Conservation (phyloP, 164 flowering plant genomes). For the Tinospora cordifolia region DNA sequence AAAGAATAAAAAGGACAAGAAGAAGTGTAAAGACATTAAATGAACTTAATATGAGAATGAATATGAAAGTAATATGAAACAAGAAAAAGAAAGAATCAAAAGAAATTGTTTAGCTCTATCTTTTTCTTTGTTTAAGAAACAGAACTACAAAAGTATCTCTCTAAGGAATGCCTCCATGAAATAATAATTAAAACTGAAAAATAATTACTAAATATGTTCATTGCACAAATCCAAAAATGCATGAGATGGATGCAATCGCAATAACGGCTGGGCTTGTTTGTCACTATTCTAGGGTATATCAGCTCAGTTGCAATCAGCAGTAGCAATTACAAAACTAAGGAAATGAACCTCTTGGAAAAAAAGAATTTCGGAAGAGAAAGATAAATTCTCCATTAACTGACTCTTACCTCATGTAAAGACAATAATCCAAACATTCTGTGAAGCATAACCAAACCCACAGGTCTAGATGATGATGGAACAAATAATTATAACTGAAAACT, state of each 20-base stretch:
- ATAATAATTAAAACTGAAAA: not conserved
- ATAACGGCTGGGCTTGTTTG: not conserved
- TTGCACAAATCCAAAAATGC: not conserved
- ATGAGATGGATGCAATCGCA: not conserved
- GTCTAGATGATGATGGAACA: too few species aligned
- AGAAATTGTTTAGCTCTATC: not conserved
- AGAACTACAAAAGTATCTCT: too few species aligned
- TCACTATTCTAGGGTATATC: not conserved
- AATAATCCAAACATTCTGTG: too few species aligned
- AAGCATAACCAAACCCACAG: too few species aligned
- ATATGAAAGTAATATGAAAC: not conserved
- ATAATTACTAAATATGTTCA: not conserved
- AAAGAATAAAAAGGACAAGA: slow-evolving; percentile 9
- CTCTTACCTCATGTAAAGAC: too few species aligned
- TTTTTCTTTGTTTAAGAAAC: not conserved
- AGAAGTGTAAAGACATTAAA: not conserved
- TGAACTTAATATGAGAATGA: not conserved
- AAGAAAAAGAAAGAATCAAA: not conserved
- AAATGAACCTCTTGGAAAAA: too few species aligned
- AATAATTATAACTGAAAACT: too few species aligned
- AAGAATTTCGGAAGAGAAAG: too few species aligned
- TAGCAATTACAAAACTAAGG: too few species aligned
- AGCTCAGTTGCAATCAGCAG: not conserved
- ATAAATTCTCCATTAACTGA: too few species aligned
- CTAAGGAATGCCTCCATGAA: too few species aligned